These are phyloP conservation scores for Moelleriella libera DNA, from an alignment of 2,329 filamentous ascomycete genomes.

Conservation along the genomic window DNA sequence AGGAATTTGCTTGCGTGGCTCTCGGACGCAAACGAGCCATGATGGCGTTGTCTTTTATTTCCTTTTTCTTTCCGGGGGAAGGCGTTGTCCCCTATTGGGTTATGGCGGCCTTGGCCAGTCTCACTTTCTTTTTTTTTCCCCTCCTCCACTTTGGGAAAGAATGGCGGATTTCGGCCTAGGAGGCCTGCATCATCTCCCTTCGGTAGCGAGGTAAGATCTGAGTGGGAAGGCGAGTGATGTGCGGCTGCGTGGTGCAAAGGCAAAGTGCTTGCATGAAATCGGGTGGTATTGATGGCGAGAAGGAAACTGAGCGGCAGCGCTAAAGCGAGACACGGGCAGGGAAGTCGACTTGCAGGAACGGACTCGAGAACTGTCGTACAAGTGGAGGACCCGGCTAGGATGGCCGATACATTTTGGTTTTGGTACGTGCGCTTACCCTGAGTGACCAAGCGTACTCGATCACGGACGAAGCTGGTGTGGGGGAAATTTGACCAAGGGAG, in stretches of 20 bases:
- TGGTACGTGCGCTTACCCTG: neutral
- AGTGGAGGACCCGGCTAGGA: neutral
- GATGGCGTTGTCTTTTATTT: neutral
- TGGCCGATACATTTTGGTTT: neutral
- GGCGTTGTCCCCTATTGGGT: no score
- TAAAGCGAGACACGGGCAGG: neutral
- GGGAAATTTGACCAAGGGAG: neutral
- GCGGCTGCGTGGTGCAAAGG: neutral
- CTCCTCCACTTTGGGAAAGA: no score
- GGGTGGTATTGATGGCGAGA: neutral
- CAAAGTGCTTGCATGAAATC: neutral
- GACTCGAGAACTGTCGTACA: no score
- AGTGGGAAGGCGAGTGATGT: neutral
- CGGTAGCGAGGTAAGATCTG: neutral
- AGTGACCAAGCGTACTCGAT: neutral
- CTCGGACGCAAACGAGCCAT: neutral
- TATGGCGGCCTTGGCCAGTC: no score
- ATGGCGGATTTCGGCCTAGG: no score
- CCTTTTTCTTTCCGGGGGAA: neutral
- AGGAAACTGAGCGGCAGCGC: slow-evolving; percentile 1
- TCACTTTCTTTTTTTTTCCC: neutral
- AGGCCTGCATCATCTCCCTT: neutral
- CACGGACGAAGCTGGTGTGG: neutral
- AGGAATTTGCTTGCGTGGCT: no score
- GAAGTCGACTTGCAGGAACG: neutral